A percentile compares a stretch with the other conserved stretches of the same genome.
Conservation (phyloP, 345 rosid genomes). For the Sonneratia caseolaris region DNA sequence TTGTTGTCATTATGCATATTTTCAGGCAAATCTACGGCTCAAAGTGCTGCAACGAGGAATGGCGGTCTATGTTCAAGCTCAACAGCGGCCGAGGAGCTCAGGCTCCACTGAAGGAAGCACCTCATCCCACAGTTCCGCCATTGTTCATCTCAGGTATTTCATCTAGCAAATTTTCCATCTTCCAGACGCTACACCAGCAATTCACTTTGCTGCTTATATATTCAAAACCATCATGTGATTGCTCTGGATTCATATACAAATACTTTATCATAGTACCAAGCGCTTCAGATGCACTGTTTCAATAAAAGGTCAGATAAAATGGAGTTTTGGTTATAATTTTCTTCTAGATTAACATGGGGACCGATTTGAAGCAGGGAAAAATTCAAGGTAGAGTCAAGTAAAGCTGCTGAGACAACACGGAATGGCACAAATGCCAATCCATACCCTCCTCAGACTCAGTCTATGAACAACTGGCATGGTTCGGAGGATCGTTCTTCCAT, state of each 20-base stretch:
- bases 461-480: neutral
- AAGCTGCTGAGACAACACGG: neutral
- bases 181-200: neutral
- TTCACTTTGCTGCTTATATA: too few species aligned
- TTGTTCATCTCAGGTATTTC: neutral
- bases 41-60: conserved; percentile 5
- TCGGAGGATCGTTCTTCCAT: neutral
- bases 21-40: conserved; percentile 1
- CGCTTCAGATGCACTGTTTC: neutral
- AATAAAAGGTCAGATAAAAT: neutral
- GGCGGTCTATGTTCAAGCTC: neutral
- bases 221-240: too few species aligned
- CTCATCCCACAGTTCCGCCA: neutral
- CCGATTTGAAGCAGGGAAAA: conserved; percentile 10
- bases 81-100: neutral
- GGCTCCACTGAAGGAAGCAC: neutral
- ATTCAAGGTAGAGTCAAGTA: neutral
- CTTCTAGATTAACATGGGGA: neutral
- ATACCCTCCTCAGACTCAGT: neutral
- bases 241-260: too few species aligned
- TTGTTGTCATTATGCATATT: neutral
- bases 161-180: neutral
- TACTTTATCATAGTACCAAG: neutral
- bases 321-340: neutral
- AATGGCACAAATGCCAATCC: neutral